Percentiles rank a stretch among this genome's conserved stretches.
Evolutionary conservation across 352 stramenopile genomes (phyloP).

Genomic region (Pythium brachiatum): DNA sequence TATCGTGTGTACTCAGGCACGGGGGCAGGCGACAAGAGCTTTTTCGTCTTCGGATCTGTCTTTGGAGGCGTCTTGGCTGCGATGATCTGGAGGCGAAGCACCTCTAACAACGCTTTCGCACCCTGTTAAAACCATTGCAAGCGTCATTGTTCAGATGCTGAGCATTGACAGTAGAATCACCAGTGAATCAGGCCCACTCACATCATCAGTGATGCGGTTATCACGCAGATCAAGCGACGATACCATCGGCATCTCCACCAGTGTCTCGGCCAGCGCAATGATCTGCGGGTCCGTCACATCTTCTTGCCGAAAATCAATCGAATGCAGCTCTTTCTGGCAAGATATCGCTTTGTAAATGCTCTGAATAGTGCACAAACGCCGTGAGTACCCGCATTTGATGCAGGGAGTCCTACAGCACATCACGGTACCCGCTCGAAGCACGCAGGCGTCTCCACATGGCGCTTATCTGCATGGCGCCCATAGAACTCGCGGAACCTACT

Average conservation of each 20-base stretch:
- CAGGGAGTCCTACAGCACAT: not conserved
- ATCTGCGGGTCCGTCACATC: conserved; percentile 78
- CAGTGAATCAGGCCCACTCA: conserved; percentile 19
- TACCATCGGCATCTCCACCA: conserved; percentile 75
- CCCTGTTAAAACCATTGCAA: conserved; percentile 36
- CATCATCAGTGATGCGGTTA: conserved; percentile 78
- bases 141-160: not conserved
- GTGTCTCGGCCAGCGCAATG: conserved; percentile 70
- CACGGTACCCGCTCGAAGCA: conserved; percentile 60
- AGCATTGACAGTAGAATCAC: not conserved
- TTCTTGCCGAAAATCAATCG: conserved; percentile 73
- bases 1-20: conserved; percentile 66
- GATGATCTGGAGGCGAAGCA: conserved; percentile 78
- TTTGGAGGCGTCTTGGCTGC: conserved; percentile 55
- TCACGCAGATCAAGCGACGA: conserved; percentile 74
- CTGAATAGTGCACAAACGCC: conserved; percentile 21
- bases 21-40: conserved; percentile 33
- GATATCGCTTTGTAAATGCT: conserved; percentile 87
- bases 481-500: conserved; percentile 70
- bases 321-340: conserved; percentile 72
- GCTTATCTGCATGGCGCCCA: conserved; percentile 49
- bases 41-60: conserved; percentile 49
- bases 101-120: conserved; percentile 64
- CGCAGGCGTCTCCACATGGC: conserved; percentile 60
- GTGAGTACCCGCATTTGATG: not conserved